Evolutionary conservation across 352 stramenopile species (phyloP).

Genomic region (Phytophthora pseudosyringae): DNA sequence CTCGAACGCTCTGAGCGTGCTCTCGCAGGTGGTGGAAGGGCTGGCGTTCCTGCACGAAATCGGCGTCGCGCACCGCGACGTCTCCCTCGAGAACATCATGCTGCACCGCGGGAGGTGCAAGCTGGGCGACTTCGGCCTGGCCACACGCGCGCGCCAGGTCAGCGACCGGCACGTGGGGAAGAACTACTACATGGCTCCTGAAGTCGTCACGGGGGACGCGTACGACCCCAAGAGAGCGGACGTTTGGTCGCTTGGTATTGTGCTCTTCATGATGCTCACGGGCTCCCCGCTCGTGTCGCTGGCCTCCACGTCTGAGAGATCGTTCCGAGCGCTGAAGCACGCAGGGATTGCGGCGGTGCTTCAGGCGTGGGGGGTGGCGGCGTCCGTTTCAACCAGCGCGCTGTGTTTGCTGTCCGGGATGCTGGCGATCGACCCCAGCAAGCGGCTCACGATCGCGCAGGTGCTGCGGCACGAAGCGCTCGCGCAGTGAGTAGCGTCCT

Average conservation of each 20-base stretch:
- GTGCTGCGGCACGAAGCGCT: conserved; percentile 14
- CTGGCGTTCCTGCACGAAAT: conserved; percentile 40
- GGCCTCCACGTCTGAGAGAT: conserved; percentile 31
- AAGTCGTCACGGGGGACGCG: conserved; percentile 37
- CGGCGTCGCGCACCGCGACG: conserved; percentile 38
- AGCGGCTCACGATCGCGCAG: conserved; percentile 35
- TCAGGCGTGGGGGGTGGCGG: conserved; percentile 37
- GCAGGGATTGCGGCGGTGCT: conserved; percentile 32
- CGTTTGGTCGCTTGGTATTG: conserved; percentile 18
- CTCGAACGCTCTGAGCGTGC: conserved; percentile 34
- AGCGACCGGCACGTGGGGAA: conserved; percentile 45
- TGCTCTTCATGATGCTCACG: conserved; percentile 24
- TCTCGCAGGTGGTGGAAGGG: conserved; percentile 39
- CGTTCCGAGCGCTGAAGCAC: conserved; percentile 37
- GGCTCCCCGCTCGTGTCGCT: conserved; percentile 47
- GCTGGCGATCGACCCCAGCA: conserved; percentile 33
- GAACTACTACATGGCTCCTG: conserved; percentile 63
- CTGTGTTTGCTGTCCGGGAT: conserved; percentile 35
- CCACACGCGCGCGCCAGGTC: conserved; percentile 18
- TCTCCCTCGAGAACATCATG: conserved; percentile 40
- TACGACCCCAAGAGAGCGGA: conserved; percentile 49
- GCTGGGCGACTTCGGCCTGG: conserved; percentile 58
- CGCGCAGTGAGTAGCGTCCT: no score
- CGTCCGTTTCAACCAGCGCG: conserved; percentile 17
- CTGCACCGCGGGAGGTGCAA: conserved; percentile 47